Evolutionary conservation across 495 filamentous ascomycete genomes (phyloP).

Genomic region (Penicillium dipodomyicola): DNA sequence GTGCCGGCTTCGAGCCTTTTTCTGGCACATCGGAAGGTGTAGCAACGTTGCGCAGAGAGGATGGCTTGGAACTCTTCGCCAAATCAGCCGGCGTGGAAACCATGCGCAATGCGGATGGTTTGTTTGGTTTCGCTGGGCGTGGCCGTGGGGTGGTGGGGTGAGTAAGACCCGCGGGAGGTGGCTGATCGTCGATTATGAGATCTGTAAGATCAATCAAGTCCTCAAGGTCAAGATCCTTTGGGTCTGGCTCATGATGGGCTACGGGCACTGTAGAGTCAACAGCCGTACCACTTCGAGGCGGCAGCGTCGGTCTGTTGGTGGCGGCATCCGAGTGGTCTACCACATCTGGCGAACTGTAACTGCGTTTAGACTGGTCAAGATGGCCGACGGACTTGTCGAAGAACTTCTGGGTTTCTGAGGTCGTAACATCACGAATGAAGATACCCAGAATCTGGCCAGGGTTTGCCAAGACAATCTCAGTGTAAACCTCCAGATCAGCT

Average conservation of each 20-base stretch:
- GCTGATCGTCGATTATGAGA: slow-evolving; percentile 40
- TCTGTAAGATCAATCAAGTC: slow-evolving; percentile 66
- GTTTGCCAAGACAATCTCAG: slow-evolving; percentile 79
- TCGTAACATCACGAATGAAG: slow-evolving; percentile 95
- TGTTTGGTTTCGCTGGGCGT: slow-evolving; percentile 62
- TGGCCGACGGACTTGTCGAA: slow-evolving; percentile 68
- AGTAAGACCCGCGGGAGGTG: slow-evolving; percentile 10
- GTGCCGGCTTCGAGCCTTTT: slow-evolving; percentile 1
- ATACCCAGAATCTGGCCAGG: slow-evolving; percentile 78
- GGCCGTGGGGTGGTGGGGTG: slow-evolving; percentile 24
- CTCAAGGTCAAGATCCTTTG: slow-evolving; percentile 43
- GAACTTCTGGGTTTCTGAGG: slow-evolving; percentile 62
- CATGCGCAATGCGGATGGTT: slow-evolving; percentile 63
- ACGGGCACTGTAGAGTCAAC: slow-evolving; percentile 21
- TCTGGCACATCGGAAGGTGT: slow-evolving; percentile 1
- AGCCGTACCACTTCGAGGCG: slow-evolving; percentile 27
- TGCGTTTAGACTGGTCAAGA: slow-evolving; percentile 24
- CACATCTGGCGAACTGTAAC: slow-evolving; percentile 31
- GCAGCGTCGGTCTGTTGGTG: slow-evolving; percentile 35
- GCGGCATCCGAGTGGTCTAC: slow-evolving; percentile 28
- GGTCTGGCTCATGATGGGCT: slow-evolving; percentile 16
- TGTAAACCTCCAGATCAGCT: slow-evolving; percentile 96
- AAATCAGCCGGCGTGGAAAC: slow-evolving; percentile 20
- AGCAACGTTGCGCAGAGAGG: slow-evolving; percentile 3
- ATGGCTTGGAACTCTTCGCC: slow-evolving; percentile 8